Evolutionary conservation across 176 grass and related monocot genomes (phyloP).

Genomic region (Zoysia japonica): DNA sequence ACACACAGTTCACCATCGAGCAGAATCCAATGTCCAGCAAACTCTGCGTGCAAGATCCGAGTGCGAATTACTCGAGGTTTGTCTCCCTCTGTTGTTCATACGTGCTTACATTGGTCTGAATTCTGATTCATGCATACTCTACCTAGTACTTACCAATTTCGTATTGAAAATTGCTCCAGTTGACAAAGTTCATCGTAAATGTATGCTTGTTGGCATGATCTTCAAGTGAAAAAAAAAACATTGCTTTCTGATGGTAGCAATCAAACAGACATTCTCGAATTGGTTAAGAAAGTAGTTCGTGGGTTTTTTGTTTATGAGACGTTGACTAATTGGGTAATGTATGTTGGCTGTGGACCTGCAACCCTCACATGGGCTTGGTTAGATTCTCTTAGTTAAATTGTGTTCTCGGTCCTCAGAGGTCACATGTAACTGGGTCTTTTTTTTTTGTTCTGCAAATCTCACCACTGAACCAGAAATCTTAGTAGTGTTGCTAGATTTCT

Average conservation of each 20-base stretch:
- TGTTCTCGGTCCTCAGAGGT: conserved; percentile 1
- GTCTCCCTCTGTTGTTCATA: background rate
- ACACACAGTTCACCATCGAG: conserved; percentile 89
- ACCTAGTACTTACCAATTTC: conserved; percentile 4
- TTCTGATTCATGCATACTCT: conserved; percentile 8
- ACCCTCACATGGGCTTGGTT: background rate
- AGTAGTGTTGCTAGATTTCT: background rate
- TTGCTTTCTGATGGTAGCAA: background rate
- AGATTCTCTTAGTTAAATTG: conserved; percentile 17
- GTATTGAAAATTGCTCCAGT: conserved; percentile 4
- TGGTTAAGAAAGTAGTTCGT: conserved; percentile 4
- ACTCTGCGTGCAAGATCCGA: conserved; percentile 66
- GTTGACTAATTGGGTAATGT: conserved; percentile 30
- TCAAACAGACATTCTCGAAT: conserved; percentile 31
- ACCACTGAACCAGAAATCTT: background rate
- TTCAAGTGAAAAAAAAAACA: background rate
- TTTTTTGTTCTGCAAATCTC: conserved; percentile 1
- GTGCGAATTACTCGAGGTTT: conserved; percentile 56
- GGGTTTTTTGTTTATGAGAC: conserved; percentile 24
- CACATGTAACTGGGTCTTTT: background rate
- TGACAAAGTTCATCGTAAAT: background rate
- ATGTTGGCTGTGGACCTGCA: conserved; percentile 12
- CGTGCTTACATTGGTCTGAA: background rate
- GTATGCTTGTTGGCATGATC: background rate
- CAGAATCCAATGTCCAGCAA: conserved; percentile 94